Conservation (phyloP, 164 flowering plant species). For the Vitis vinifera region DNA sequence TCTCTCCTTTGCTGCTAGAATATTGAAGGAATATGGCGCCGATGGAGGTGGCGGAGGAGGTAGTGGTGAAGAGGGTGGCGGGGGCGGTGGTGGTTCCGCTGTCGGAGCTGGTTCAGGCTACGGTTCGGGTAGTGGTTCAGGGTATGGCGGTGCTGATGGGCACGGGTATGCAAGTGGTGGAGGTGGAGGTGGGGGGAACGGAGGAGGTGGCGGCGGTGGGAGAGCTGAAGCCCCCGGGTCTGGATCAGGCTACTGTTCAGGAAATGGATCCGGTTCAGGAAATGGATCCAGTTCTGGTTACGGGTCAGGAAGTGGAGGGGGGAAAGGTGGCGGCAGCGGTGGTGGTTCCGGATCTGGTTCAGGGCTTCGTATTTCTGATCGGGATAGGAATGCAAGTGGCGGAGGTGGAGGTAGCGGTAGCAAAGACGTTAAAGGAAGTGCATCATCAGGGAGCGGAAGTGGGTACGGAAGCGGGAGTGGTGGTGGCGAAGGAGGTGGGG, state of each 20-base stretch:
- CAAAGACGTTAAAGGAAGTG: no score
- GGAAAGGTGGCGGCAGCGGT: constrained; percentile 18
- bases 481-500: no score
- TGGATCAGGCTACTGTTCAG: constrained; percentile 16
- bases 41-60: constrained; percentile 3
- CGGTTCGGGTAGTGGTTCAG: constrained; percentile 22
- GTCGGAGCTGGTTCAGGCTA: neutral
- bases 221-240: neutral
- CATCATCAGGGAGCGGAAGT: constrained; percentile 17
- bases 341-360: constrained; percentile 16
- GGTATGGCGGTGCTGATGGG: constrained; percentile 19
- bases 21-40: neutral
- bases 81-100: constrained; percentile 15
- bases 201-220: constrained; percentile 19
- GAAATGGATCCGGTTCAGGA: constrained; percentile 22
- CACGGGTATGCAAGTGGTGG: constrained; percentile 10
- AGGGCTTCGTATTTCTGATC: constrained; percentile 11
- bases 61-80: constrained; percentile 19
- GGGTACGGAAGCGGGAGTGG: no score
- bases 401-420: constrained; percentile 9
- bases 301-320: constrained; percentile 17
- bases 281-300: constrained; percentile 17
- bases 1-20: constrained; percentile 28
- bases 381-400: constrained; percentile 7
- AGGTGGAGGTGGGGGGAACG: constrained; percentile 13